These are phyloP conservation scores for Gonapodya prolifera DNA, from an alignment of 192 early-diverging fungal species.

Conservation along the genomic window DNA sequence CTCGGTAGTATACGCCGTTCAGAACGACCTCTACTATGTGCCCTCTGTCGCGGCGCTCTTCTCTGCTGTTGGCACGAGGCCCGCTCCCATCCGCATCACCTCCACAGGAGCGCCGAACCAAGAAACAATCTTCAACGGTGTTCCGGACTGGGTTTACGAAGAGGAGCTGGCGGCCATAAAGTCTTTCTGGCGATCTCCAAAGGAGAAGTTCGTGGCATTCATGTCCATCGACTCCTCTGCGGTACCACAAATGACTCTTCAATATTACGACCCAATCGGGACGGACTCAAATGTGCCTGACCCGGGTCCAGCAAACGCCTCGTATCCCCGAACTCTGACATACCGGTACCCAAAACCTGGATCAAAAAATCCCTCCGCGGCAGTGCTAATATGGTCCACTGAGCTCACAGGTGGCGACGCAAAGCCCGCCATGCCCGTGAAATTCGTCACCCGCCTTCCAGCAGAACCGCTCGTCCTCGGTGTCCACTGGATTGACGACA, in stretches of 20 bases:
- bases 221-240: background rate
- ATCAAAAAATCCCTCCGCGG: background rate
- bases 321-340: background rate
- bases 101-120: background rate
- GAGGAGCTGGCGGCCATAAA: background rate
- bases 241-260: background rate
- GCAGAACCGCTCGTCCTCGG: background rate
- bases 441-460: background rate
- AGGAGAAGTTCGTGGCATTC: background rate
- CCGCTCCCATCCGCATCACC: background rate
- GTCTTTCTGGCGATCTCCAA: background rate
- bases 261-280: background rate
- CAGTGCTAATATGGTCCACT: background rate
- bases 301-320: background rate
- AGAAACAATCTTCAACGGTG: background rate
- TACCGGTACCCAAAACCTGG: background rate
- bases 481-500: background rate
- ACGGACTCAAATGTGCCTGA: background rate
- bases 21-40: background rate
- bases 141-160: conserved; percentile 4
- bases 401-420: background rate
- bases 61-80: background rate
- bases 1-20: background rate
- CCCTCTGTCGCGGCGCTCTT: background rate
- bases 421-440: background rate